These are phyloP conservation scores for Daldinia sp. DNA, from an alignment of 2,329 filamentous ascomycete genomes.

Conservation along the genomic window DNA sequence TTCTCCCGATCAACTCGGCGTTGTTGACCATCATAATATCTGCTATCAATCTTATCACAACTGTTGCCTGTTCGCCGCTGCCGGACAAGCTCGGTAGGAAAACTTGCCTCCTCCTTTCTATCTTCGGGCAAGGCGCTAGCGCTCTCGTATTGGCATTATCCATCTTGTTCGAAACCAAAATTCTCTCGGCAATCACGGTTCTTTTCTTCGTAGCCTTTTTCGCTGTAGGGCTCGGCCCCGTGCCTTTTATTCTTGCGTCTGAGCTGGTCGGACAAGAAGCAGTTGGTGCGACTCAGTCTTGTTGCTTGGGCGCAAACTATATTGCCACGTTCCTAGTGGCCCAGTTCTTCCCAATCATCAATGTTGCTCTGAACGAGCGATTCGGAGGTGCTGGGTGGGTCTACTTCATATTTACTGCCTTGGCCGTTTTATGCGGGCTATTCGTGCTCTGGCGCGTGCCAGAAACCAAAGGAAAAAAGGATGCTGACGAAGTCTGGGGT, in stretches of 20 bases:
- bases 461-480: constrained; percentile 87
- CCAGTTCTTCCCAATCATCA: constrained; percentile 92
- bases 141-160: constrained; percentile 83
- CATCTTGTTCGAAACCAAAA: constrained; percentile 78
- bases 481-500: constrained; percentile 92
- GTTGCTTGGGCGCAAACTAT: constrained; percentile 89
- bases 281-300: constrained; percentile 90
- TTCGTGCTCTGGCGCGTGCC: constrained; percentile 84
- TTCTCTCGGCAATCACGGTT: constrained; percentile 84
- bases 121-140: constrained; percentile 84
- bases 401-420: constrained; percentile 88
- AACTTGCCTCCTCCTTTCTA: constrained; percentile 83
- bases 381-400: constrained; percentile 81
- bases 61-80: constrained; percentile 82
- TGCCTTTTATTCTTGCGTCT: constrained; percentile 93
- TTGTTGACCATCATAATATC: constrained; percentile 90
- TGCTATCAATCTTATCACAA: constrained; percentile 85
- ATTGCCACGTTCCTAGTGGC: constrained; percentile 91
- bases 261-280: constrained; percentile 92
- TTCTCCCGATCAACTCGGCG: constrained; percentile 84
- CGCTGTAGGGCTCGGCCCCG: constrained; percentile 88
- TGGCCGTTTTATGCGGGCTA: constrained; percentile 75
- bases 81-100: constrained; percentile 92
- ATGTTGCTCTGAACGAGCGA: constrained; percentile 73
- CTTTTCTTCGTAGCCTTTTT: constrained; percentile 90